These are phyloP conservation scores for Lolium multiflorum DNA, from an alignment of 176 grass and related monocot species.

Conservation along the genomic window DNA sequence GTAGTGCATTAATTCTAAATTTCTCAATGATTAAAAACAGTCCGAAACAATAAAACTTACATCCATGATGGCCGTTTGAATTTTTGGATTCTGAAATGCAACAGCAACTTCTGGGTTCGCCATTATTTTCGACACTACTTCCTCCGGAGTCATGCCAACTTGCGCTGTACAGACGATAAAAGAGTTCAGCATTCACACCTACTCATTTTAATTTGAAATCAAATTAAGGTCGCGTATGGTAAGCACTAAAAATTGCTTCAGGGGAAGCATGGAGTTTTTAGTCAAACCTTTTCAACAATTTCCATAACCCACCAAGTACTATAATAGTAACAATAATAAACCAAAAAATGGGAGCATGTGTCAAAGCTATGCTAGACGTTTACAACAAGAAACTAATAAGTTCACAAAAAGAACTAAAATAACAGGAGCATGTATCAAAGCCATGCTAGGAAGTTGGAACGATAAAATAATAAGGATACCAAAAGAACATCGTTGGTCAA, in stretches of 20 bases:
- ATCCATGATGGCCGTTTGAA: slow-evolving; percentile 99
- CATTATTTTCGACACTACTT: slow-evolving; percentile 98
- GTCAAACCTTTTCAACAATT: slow-evolving; percentile 1
- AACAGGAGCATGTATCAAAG: neutral
- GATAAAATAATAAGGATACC: neutral
- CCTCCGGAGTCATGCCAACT: slow-evolving; percentile 95
- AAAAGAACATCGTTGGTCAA: neutral
- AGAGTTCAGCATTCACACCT: slow-evolving; percentile 13
- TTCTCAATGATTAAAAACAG: slow-evolving; percentile 2
- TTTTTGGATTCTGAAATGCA: slow-evolving; percentile 97
- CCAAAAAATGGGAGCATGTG: neutral
- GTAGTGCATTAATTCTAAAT: neutral
- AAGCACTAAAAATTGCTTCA: slow-evolving; percentile 16
- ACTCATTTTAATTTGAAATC: slow-evolving; percentile 14
- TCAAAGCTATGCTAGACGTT: neutral
- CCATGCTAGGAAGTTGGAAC: neutral
- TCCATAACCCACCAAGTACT: neutral
- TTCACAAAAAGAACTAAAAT: neutral
- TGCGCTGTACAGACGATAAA: slow-evolving; percentile 60
- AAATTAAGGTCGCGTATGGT: neutral
- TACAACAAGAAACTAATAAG: slow-evolving; percentile 12
- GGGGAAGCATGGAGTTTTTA: neutral
- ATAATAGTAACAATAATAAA: neutral
- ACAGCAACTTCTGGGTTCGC: slow-evolving; percentile 92
- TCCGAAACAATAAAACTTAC: slow-evolving; percentile 52